A percentile compares a stretch with the other conserved stretches of the same genome.
phyloP scores from a whole-genome alignment of 768 basidiomycete genomes.

The Auriscalpium microsporum region DNA sequence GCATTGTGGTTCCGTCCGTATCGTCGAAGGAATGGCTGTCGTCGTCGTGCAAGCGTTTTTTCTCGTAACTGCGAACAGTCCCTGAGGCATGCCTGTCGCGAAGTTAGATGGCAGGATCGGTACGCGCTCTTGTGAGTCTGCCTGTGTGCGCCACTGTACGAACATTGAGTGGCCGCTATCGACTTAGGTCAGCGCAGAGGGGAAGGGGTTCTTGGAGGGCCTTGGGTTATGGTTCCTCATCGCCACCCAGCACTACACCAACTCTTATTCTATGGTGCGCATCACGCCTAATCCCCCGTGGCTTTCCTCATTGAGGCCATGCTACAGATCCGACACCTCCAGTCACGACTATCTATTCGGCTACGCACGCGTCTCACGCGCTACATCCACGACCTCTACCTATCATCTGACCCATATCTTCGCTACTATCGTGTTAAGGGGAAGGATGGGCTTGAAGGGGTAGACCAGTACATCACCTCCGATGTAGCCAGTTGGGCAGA shows the following conservation, averaged over 20 bases:
- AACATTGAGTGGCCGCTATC: background rate
- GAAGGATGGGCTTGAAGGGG: constrained; percentile 43
- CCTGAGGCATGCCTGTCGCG: constrained; percentile 83
- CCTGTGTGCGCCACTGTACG: background rate
- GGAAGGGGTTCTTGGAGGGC: constrained; percentile 72
- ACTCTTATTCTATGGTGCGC: constrained; percentile 83
- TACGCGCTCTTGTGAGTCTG: constrained; percentile 63
- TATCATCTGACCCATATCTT: constrained; percentile 63
- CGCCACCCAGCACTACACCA: constrained; percentile 93
- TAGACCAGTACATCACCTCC: constrained; percentile 90
- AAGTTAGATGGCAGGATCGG: constrained; percentile 86
- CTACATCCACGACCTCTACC: constrained; percentile 88
- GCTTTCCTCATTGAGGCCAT: background rate
- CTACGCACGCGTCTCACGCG: constrained; percentile 82
- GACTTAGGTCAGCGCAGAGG: constrained; percentile 67
- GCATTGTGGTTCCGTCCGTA: constrained; percentile 61
- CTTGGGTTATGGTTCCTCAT: constrained; percentile 84
- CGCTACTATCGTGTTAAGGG: constrained; percentile 51
- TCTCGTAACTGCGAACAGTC: constrained; percentile 72
- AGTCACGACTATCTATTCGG: constrained; percentile 74
- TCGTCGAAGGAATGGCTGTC: constrained; percentile 60
- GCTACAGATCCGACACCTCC: constrained; percentile 74
- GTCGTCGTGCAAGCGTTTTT: constrained; percentile 82
- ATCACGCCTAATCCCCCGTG: background rate
- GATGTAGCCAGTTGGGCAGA: constrained; percentile 89